Evolutionary conservation across 2,329 filamentous ascomycete genomes (phyloP).

Genomic region (Pyricularia pennisetigena): DNA sequence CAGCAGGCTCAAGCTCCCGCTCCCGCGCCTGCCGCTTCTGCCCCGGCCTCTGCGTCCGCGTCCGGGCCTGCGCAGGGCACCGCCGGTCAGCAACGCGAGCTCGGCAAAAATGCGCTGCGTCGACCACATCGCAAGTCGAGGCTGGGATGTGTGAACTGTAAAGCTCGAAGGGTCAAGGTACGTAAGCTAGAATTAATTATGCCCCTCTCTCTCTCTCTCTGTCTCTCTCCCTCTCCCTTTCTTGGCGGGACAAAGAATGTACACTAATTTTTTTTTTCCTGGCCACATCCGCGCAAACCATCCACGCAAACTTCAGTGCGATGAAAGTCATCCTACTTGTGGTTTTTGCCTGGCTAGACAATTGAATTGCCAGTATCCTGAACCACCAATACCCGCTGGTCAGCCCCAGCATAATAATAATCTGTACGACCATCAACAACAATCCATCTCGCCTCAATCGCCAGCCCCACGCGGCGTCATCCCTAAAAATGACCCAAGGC

Average conservation of each 20-base stretch:
- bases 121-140: slow-evolving; percentile 14
- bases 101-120: slow-evolving; percentile 5
- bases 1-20: neutral
- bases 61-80: neutral
- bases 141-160: slow-evolving; percentile 13
- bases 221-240: no score
- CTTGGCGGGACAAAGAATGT: neutral
- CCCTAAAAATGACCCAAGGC: neutral
- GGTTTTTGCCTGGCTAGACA: slow-evolving; percentile 1
- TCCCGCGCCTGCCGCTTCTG: neutral
- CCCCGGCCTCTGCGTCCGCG: neutral
- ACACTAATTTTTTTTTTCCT: neutral
- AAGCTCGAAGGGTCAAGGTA: slow-evolving; percentile 15
- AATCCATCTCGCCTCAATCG: neutral
- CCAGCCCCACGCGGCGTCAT: neutral
- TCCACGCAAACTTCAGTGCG: neutral
- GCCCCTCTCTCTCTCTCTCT: neutral
- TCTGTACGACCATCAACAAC: neutral
- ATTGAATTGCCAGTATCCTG: neutral
- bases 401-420: neutral
- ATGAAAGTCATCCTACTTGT: slow-evolving; percentile 2
- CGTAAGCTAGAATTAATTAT: neutral
- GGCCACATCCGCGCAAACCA: no score
- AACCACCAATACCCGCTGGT: neutral
- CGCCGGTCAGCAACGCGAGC: neutral